Evolutionary conservation across 2,329 filamentous ascomycete genomes (phyloP), one percentile per base, ranked within the genome.

Genomic region (Cordyceps fumosorosea): DNA sequence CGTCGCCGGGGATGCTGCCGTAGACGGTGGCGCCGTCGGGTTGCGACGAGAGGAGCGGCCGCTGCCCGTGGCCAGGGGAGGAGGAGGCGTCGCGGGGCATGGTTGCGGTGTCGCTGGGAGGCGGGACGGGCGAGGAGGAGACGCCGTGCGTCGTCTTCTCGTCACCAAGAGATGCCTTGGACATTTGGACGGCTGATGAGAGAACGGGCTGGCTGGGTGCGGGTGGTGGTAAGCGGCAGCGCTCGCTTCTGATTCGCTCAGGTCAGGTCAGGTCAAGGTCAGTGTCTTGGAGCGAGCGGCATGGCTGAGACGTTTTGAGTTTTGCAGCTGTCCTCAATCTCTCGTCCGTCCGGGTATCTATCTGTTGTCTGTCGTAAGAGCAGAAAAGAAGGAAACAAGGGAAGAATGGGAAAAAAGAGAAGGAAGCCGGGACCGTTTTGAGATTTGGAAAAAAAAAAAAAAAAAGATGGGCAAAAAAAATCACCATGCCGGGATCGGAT

Each of bases 401-500:
- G 3, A 29, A 29, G 29, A 29, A 29, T 29, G 5, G 29, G 5
- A 29, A 29, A 29, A 5, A n/a, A n/a, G n/a, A n/a, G n/a, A n/a
- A 1, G 29, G 56, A 56, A 56, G 5, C 34, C 22, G 14, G 54
- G 56, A 24, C 16, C 52, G 24, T 34, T 26, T 14, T 26, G 14
- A 26, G 29, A n/a, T 12, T n/a, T n/a, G 7, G n/a, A 53, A 14
- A 53, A 3, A 26, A 6, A 18, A 6, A 16, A 1, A 40, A 29
- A 20, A 2, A 24, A 10, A 32, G 7, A 20, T n/a, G n/a, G n/a
- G n/a, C 6, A 24, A 47, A 47, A 62, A 52, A 53, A 56, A 51
- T 59, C 61, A 50, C 60, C 60, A 62, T 62, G 48, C 54, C 60
- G 40, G 47, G 54, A 58, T 59, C 16, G 48, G 61, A 62, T 62